Conservation (phyloP, 1,139 yeast species). For the Waltiozyma sp. region DNA sequence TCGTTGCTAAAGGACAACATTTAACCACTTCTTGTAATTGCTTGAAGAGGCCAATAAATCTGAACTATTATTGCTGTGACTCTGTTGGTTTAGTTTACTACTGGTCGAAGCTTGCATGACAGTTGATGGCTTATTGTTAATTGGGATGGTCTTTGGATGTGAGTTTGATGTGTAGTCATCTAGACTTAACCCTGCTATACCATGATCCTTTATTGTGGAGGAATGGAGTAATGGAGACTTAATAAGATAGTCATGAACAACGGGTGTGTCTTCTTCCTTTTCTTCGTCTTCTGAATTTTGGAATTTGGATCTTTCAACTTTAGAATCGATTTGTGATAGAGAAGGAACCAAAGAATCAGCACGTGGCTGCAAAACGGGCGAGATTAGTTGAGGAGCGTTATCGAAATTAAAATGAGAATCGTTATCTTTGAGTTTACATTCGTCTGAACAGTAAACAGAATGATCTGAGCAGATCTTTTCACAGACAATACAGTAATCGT, state of each 20-base stretch:
- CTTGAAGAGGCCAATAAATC: slow-evolving; percentile 13
- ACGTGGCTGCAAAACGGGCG: slow-evolving; percentile 19
- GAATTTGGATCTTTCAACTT: slow-evolving; percentile 1
- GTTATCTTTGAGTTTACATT: slow-evolving; percentile 39
- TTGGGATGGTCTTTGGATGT: slow-evolving; percentile 6
- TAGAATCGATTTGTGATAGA: slow-evolving; percentile 2
- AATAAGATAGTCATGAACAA: slow-evolving; percentile 16
- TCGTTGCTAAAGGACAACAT: slow-evolving; percentile 7
- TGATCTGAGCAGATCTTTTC: slow-evolving; percentile 38
- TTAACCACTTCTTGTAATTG: slow-evolving; percentile 20
- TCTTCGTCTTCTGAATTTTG: slow-evolving; percentile 7
- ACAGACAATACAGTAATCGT: slow-evolving; percentile 58
- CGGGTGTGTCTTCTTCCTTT: slow-evolving; percentile 8
- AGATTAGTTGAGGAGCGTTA: slow-evolving; percentile 18
- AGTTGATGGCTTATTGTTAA: slow-evolving; percentile 4
- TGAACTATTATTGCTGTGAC: background rate
- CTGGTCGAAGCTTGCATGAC: slow-evolving; percentile 9
- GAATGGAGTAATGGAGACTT: slow-evolving; percentile 17
- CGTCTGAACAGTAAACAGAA: slow-evolving; percentile 45
- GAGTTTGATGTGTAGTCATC: slow-evolving; percentile 14
- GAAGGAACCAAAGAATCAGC: slow-evolving; percentile 13
- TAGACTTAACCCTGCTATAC: slow-evolving; percentile 16
- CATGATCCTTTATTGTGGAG: slow-evolving; percentile 14
- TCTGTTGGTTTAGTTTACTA: slow-evolving; percentile 1
- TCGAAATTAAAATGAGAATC: slow-evolving; percentile 16